phyloP scores from a whole-genome alignment of 495 filamentous ascomycete species.

The Talaromyces thailandensis region DNA sequence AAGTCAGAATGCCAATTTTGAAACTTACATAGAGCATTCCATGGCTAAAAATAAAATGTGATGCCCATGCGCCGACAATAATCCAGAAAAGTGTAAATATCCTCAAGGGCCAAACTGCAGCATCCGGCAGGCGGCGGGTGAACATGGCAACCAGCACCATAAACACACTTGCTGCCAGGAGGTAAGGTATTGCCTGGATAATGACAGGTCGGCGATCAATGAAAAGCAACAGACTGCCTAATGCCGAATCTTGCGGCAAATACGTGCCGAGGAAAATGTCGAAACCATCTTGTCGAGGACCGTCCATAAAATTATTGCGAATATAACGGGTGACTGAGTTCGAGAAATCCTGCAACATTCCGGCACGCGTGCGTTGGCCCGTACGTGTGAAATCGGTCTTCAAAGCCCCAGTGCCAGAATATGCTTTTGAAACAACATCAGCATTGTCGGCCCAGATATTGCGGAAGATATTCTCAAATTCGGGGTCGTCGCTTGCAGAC shows the following conservation, averaged over 20 bases:
- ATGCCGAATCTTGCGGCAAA: constrained; percentile 54
- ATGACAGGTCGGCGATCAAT: constrained; percentile 78
- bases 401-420: constrained; percentile 89
- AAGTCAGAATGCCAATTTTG: background rate
- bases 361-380: constrained; percentile 74
- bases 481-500: constrained; percentile 56
- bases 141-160: constrained; percentile 73
- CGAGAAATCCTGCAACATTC: constrained; percentile 69
- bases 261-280: constrained; percentile 88
- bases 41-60: constrained; percentile 65
- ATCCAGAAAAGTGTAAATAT: constrained; percentile 72
- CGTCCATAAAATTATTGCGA: constrained; percentile 86
- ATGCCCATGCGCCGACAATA: constrained; percentile 54
- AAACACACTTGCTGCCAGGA: constrained; percentile 81
- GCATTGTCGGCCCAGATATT: constrained; percentile 99
- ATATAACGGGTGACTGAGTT: constrained; percentile 81
- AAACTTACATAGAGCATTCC: constrained; percentile 86
- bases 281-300: constrained; percentile 87
- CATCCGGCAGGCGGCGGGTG: constrained; percentile 55
- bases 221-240: constrained; percentile 61
- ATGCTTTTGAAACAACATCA: constrained; percentile 83
- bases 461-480: constrained; percentile 81
- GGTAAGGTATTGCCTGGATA: constrained; percentile 84
- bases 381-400: constrained; percentile 94
- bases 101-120: constrained; percentile 66